A percentile compares a stretch with the other conserved stretches of the same genome.
phyloP scores from a whole-genome alignment of 2,329 filamentous ascomycete genomes.

The Simplicillium aogashimaense region DNA sequence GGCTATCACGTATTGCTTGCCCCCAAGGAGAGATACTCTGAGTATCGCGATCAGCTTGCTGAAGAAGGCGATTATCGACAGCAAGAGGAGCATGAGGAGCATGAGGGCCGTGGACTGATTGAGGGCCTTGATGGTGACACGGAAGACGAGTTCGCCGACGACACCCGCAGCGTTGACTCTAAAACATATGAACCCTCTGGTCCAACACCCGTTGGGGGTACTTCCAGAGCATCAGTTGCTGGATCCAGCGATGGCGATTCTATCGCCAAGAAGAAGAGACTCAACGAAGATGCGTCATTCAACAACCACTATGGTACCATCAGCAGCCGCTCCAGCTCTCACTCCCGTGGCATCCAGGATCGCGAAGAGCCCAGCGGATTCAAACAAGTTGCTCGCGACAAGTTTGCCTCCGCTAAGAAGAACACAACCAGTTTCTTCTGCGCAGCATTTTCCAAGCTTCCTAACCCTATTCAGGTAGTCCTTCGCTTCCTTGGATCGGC shows the following conservation, averaged over 20 bases:
- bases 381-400: not conserved
- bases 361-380: not conserved
- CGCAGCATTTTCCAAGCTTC: conserved; percentile 18
- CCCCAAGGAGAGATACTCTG: conserved; percentile 62
- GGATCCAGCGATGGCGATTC: conserved; percentile 35
- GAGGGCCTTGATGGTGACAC: conserved; percentile 23
- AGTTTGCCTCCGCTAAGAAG: conserved; percentile 13
- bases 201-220: conserved; percentile 40
- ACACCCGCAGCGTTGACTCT: conserved; percentile 29
- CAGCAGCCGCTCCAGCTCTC: conserved; percentile 32
- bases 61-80: conserved; percentile 53
- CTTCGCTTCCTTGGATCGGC: conserved; percentile 20
- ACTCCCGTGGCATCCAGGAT: conserved; percentile 37
- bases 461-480: conserved; percentile 26
- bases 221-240: conserved; percentile 37
- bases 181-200: conserved; percentile 44
- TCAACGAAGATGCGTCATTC: conserved; percentile 29
- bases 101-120: conserved; percentile 35
- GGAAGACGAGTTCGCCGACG: conserved; percentile 24
- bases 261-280: conserved; percentile 24
- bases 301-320: conserved; percentile 19
- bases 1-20: conserved; percentile 92
- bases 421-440: too few species aligned
- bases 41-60: conserved; percentile 45
- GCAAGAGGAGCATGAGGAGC: conserved; percentile 28